Conservation (phyloP, 208 protist species). For the Leishmania aethiopica region DNA sequence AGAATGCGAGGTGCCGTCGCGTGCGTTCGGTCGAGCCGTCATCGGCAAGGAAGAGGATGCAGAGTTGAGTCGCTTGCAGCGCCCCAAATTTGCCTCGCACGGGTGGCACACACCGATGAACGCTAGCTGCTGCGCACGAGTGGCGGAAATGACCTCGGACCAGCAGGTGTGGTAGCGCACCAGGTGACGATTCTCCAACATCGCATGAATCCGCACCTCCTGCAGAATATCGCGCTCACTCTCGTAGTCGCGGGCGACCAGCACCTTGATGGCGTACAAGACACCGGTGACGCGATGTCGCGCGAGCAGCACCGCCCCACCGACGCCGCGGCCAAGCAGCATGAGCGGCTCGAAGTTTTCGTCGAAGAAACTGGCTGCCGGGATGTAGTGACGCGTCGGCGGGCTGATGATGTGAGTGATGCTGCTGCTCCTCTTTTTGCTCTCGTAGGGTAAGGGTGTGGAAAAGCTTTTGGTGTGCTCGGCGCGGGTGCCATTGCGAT, state of each 20-base stretch:
- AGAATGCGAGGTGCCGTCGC: not conserved
- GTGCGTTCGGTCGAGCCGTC: not conserved
- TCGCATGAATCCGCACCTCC: slow-evolving; percentile 76
- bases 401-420: slow-evolving; percentile 26
- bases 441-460: slow-evolving; percentile 12
- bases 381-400: slow-evolving; percentile 10
- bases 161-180: slow-evolving; percentile 86
- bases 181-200: slow-evolving; percentile 57
- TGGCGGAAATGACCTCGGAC: slow-evolving; percentile 76
- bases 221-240: slow-evolving; percentile 67
- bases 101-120: slow-evolving; percentile 60
- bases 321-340: slow-evolving; percentile 68
- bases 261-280: slow-evolving; percentile 89
- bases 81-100: slow-evolving; percentile 33
- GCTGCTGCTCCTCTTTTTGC: slow-evolving; percentile 10
- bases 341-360: slow-evolving; percentile 81
- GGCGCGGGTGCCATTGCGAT: not conserved
- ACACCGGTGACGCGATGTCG: slow-evolving; percentile 75
- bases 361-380: slow-evolving; percentile 77
- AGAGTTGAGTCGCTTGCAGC: not conserved
- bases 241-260: slow-evolving; percentile 70
- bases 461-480: not conserved
- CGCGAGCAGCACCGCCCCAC: slow-evolving; percentile 77
- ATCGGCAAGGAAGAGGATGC: slow-evolving; percentile 1
- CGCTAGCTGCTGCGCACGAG: slow-evolving; percentile 68